phyloP scores from a whole-genome alignment of 2,329 filamentous ascomycete species.

The Cadophora luteo-olivacea region DNA sequence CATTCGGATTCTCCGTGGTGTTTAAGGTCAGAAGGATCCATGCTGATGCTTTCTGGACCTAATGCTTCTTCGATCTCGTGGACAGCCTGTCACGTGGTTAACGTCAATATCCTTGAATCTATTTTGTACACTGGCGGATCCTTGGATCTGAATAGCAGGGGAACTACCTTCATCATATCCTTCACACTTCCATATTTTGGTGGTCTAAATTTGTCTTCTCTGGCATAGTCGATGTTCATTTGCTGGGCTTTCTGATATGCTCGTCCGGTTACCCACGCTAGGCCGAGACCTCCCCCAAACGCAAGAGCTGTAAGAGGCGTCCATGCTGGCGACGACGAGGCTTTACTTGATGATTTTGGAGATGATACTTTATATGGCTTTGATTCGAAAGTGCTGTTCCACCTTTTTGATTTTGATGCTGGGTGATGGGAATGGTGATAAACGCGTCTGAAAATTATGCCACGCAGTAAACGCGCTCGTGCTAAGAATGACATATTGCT shows the following conservation, averaged over 20 bases:
- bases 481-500: neutral
- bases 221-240: constrained; percentile 51
- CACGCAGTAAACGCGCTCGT: neutral
- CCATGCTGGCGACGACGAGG: neutral
- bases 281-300: constrained; percentile 6
- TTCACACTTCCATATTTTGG: constrained; percentile 28
- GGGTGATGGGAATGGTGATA: neutral
- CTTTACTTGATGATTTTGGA: neutral
- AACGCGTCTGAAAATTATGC: neutral
- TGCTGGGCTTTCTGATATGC: constrained; percentile 7
- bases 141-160: neutral
- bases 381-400: constrained; percentile 12
- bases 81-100: constrained; percentile 28
- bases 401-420: constrained; percentile 5
- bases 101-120: neutral
- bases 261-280: constrained; percentile 13
- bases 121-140: neutral
- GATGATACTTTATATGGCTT: constrained; percentile 14
- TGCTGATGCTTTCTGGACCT: constrained; percentile 62
- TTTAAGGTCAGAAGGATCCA: constrained; percentile 64
- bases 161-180: constrained; percentile 28
- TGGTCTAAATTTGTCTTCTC: constrained; percentile 57
- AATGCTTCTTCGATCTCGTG: constrained; percentile 28
- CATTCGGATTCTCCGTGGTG: constrained; percentile 69
- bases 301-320: constrained; percentile 1